These are phyloP conservation scores for Capniomyces stellatus DNA, from an alignment of 371 early-diverging fungal genomes.

Conservation along the genomic window DNA sequence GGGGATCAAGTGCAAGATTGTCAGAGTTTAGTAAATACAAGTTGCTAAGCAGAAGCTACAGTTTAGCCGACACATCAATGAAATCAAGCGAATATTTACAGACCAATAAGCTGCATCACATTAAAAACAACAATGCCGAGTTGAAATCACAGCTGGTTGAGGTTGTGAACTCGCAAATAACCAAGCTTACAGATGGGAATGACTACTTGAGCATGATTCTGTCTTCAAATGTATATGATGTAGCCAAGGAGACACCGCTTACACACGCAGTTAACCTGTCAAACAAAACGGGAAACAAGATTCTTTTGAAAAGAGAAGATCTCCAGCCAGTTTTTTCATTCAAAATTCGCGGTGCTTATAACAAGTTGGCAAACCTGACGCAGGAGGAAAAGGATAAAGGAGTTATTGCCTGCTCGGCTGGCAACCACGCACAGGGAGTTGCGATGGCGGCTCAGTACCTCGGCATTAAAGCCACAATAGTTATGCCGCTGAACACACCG, in stretches of 20 bases:
- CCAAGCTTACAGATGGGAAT: not conserved
- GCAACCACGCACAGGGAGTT: slow-evolving; percentile 91
- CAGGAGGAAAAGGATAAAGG: slow-evolving; percentile 58
- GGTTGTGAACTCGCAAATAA: not conserved
- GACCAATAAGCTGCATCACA: too few relatives aligned
- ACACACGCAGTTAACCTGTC: slow-evolving; percentile 65
- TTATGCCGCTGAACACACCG: slow-evolving; percentile 71
- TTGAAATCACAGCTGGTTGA: not conserved
- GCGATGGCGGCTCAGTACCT: slow-evolving; percentile 80
- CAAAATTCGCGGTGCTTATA: slow-evolving; percentile 94
- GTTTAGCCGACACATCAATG: too few relatives aligned
- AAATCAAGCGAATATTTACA: too few relatives aligned
- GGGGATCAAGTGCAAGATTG: too few relatives aligned
- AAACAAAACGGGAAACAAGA: slow-evolving; percentile 34
- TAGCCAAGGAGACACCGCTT: slow-evolving; percentile 80
- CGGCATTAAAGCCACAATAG: slow-evolving; percentile 84
- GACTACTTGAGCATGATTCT: slow-evolving; percentile 84
- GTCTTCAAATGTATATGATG: slow-evolving; percentile 77
- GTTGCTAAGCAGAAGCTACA: too few relatives aligned
- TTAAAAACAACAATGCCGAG: not conserved
- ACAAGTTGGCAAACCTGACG: slow-evolving; percentile 62
- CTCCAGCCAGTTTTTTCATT: slow-evolving; percentile 92
- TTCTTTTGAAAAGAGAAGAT: slow-evolving; percentile 87
- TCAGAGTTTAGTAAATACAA: too few relatives aligned
- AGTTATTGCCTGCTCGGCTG: slow-evolving; percentile 91